These are phyloP conservation scores for Ascochyta koolunga DNA, from an alignment of 2,329 filamentous ascomycete genomes.

Conservation along the genomic window DNA sequence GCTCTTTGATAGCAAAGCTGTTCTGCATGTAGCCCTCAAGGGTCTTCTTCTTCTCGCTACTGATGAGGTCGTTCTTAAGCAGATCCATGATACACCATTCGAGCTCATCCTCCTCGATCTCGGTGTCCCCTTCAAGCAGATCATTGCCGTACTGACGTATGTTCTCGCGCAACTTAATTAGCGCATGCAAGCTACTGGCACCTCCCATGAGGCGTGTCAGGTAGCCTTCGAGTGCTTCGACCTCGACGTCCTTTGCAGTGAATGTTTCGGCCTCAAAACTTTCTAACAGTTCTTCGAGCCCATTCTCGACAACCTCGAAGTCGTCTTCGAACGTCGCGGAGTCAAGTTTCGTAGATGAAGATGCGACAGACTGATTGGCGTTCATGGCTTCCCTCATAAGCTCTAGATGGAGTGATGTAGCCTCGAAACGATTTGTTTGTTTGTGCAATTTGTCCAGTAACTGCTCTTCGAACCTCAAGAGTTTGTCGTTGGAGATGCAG, in stretches of 20 bases:
- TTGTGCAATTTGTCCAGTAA: constrained; percentile 56
- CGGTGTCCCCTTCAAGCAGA: constrained; percentile 15
- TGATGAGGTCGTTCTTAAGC: constrained; percentile 56
- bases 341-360: constrained; percentile 17
- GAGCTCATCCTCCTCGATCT: constrained; percentile 53
- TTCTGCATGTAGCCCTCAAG: constrained; percentile 37
- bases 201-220: constrained; percentile 23
- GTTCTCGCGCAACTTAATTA: constrained; percentile 18
- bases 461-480: constrained; percentile 56
- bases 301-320: constrained; percentile 59
- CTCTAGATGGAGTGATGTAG: constrained; percentile 62
- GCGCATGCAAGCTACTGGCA: neutral
- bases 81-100: constrained; percentile 57
- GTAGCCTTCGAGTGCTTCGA: constrained; percentile 27
- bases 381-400: constrained; percentile 51
- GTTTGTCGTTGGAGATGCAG: constrained; percentile 55
- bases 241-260: constrained; percentile 22
- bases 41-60: constrained; percentile 53
- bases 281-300: constrained; percentile 60
- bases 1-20: constrained; percentile 28
- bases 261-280: constrained; percentile 37
- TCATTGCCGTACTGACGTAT: constrained; percentile 24
- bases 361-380: constrained; percentile 37
- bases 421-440: constrained; percentile 61
- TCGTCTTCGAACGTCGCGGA: constrained; percentile 39